Evolutionary conservation across 176 grass and related monocot genomes (phyloP).

Genomic region (Neostapfia colusana): DNA sequence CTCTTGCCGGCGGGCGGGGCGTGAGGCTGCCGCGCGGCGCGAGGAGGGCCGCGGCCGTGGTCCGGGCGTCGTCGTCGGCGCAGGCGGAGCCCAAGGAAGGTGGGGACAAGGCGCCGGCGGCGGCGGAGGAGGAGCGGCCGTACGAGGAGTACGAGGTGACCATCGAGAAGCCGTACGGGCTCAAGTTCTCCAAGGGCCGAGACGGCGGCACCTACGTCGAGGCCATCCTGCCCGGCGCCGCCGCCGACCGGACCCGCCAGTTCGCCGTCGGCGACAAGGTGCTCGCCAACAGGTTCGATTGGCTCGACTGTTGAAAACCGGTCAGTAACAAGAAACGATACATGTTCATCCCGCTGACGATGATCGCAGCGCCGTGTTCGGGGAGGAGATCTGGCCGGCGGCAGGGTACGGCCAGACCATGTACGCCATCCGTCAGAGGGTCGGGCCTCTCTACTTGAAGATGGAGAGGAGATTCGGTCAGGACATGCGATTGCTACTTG

Average conservation of each 20-base stretch:
- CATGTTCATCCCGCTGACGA: background rate
- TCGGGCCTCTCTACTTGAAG: conserved; percentile 82
- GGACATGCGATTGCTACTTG: background rate
- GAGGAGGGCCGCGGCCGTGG: background rate
- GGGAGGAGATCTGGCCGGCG: conserved; percentile 90
- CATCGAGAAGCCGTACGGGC: conserved; percentile 82
- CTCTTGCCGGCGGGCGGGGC: conserved; percentile 33
- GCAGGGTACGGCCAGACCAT: conserved; percentile 92
- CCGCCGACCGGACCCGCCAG: conserved; percentile 65
- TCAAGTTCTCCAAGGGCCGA: conserved; percentile 82
- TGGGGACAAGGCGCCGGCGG: background rate
- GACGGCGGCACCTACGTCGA: conserved; percentile 89
- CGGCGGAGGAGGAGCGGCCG: conserved; percentile 29
- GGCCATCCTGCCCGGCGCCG: conserved; percentile 65
- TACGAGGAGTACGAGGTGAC: conserved; percentile 85
- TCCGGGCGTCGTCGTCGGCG: conserved; percentile 48
- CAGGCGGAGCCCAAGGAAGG: conserved; percentile 51
- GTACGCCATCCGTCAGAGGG: conserved; percentile 89
- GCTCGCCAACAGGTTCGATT: conserved; percentile 66
- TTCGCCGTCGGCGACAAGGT: conserved; percentile 95
- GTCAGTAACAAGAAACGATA: background rate
- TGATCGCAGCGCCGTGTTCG: conserved; percentile 71
- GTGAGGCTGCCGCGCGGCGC: conserved; percentile 2
- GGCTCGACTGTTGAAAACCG: background rate
- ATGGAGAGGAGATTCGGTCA: conserved; percentile 83